Evolutionary conservation across 2,329 filamentous ascomycete species (phyloP), one percentile per base, ranked within the genome.

Genomic region (Colletotrichum euphorbiae): DNA sequence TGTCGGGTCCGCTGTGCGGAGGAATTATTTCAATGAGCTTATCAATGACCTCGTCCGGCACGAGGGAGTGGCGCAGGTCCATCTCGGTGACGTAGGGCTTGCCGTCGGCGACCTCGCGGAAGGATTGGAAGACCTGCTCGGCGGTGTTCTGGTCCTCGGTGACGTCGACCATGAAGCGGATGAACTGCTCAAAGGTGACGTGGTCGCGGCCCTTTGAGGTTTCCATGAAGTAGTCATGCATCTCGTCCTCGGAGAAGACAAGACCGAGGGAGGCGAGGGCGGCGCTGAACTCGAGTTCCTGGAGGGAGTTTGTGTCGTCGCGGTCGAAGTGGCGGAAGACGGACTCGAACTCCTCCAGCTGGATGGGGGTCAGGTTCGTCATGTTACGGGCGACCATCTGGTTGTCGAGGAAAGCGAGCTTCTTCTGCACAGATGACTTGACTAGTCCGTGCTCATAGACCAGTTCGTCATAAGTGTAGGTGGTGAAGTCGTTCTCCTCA

Each of bases 401-500:
- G 81, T 99, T 99, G 77, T 99, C 95, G 62, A 99, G 84, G 82
- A 99, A 99, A 48, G 92, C 91, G 63, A 98, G 88, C 81, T 99
- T 99, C 84, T 98, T 99, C 71, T 94, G 91, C 31, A 98, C 95
- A 11, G 93, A 96, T 33, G 92, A 91, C 77, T 94, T 94, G 65
- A 98, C 96, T 33, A 99, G 86, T 15, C 93, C 90, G 67, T 98
- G 86, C 80, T 99, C 96, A 81, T 99, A 99, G 69, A 90, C 90
- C 46, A 99, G 86, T 80, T 99, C 96, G 77, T 99, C 96, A 78
- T 98, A 96, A 9, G 95, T 97, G 81, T 98, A 98, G 8, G 95
- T 98, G n/a, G 96, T 99, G 79, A 96, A 98, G 82, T 99, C 96
- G 79, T 99, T 99, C 76, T 99, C 96, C 80, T 99, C 96, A 71